phyloP scores from a whole-genome alignment of 2,329 filamentous ascomycete genomes.

The Bipolaris oryzae region DNA sequence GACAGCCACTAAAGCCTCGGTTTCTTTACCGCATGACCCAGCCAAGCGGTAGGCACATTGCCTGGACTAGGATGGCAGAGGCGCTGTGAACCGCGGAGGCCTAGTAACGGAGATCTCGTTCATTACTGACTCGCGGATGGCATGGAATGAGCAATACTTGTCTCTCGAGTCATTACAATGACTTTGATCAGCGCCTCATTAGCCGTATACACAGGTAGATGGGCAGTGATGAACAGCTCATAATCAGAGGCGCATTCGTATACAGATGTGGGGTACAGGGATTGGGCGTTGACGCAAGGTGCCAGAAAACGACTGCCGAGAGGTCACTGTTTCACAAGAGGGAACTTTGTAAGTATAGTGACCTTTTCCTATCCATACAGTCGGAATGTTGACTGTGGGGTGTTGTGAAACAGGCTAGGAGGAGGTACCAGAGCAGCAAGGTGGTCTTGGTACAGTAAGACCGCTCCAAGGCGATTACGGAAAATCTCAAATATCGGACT shows the following conservation, averaged over 20 bases:
- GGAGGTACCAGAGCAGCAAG: not conserved
- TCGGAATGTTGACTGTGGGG: not conserved
- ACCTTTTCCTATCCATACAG: not conserved
- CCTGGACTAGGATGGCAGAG: not conserved
- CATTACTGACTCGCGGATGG: conserved; percentile 13
- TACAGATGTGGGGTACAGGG: not conserved
- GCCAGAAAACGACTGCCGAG: not conserved
- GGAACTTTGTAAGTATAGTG: not conserved
- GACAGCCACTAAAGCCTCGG: not conserved
- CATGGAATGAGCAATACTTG: conserved; percentile 13
- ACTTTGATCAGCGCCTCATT: not conserved
- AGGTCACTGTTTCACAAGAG: not conserved
- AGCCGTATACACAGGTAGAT: not conserved
- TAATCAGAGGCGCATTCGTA: not conserved
- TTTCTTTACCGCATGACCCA: conserved; percentile 1
- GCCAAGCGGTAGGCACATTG: not conserved
- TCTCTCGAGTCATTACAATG: not conserved
- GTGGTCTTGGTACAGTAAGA: not conserved
- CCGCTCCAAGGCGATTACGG: too few species aligned
- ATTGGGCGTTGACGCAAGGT: not conserved
- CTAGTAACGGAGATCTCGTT: conserved; percentile 1
- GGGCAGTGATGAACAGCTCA: not conserved
- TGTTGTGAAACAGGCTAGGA: not conserved
- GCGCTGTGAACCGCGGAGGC: not conserved
- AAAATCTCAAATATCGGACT: not conserved